Evolutionary conservation across 148 eudicot species (phyloP).

Genomic region (Polygonum maritimum): DNA sequence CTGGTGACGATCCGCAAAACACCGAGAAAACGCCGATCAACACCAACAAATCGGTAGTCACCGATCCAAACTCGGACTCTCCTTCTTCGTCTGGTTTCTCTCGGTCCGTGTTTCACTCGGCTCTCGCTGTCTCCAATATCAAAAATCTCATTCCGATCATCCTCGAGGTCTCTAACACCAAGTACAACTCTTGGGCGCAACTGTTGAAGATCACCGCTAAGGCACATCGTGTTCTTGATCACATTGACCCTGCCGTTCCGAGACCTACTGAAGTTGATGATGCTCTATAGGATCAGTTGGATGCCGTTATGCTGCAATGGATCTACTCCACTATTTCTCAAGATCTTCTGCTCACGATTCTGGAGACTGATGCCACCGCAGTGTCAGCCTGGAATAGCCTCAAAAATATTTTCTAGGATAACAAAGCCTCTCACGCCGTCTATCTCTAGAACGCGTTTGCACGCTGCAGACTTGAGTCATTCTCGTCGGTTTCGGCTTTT

Average conservation of each 20-base stretch:
- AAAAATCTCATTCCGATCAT: neutral
- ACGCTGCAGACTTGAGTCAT: neutral
- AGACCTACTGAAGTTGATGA: neutral
- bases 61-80: too few relatives aligned
- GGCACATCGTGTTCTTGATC: neutral
- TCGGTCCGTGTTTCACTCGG: neutral
- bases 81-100: neutral
- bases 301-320: slow-evolving; percentile 22
- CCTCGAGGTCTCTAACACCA: neutral
- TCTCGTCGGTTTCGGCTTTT: neutral
- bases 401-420: slow-evolving; percentile 17
- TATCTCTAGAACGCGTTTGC: slow-evolving; percentile 17
- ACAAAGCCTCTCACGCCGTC: slow-evolving; percentile 13
- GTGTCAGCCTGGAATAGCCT: slow-evolving; percentile 7
- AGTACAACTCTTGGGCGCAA: neutral
- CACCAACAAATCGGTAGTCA: too few relatives aligned
- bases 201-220: neutral
- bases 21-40: too few relatives aligned
- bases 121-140: neutral
- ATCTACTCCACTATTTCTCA: slow-evolving; percentile 23
- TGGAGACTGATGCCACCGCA: slow-evolving; percentile 8
- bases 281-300: slow-evolving; percentile 3
- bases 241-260: neutral
- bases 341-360: slow-evolving; percentile 16
- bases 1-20: too few relatives aligned